Conservation (phyloP, 768 basidiomycete genomes). For the Leccinum boreale region DNA sequence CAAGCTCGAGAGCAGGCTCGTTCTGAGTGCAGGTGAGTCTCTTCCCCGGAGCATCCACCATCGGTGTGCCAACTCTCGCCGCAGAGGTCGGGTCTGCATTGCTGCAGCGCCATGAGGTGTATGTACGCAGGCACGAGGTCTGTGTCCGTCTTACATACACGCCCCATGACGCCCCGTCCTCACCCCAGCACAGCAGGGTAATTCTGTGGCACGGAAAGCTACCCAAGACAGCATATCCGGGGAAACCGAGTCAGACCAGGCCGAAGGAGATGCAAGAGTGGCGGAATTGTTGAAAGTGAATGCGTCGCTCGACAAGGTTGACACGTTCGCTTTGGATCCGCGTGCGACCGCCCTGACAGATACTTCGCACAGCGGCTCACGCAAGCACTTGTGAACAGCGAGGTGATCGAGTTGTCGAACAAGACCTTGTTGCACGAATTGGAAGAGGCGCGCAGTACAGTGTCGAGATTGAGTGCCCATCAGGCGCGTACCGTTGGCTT, state of each 20-base stretch:
- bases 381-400: slow-evolving; percentile 76
- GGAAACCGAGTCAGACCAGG: slow-evolving; percentile 10
- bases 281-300: slow-evolving; percentile 52
- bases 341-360: slow-evolving; percentile 4
- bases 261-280: slow-evolving; percentile 34
- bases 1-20: slow-evolving; percentile 71
- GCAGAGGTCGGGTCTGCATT: slow-evolving; percentile 89
- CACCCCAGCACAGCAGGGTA: slow-evolving; percentile 15
- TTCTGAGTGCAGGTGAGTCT: slow-evolving; percentile 80
- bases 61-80: slow-evolving; percentile 4
- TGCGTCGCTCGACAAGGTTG: slow-evolving; percentile 47
- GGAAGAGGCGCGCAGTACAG: slow-evolving; percentile 64
- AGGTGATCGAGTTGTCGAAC: slow-evolving; percentile 76
- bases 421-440: slow-evolving; percentile 72
- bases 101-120: slow-evolving; percentile 81
- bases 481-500: slow-evolving; percentile 68
- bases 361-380: slow-evolving; percentile 56
- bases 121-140: slow-evolving; percentile 71
- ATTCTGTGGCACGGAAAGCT: slow-evolving; percentile 12
- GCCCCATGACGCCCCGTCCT: slow-evolving; percentile 9
- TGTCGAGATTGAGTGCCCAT: slow-evolving; percentile 65
- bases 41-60: neutral
- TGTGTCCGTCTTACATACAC: slow-evolving; percentile 27
- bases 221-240: slow-evolving; percentile 12
- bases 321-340: neutral